Evolutionary conservation across 345 rosid genomes (phyloP).

Genomic region (Salix dunnii): DNA sequence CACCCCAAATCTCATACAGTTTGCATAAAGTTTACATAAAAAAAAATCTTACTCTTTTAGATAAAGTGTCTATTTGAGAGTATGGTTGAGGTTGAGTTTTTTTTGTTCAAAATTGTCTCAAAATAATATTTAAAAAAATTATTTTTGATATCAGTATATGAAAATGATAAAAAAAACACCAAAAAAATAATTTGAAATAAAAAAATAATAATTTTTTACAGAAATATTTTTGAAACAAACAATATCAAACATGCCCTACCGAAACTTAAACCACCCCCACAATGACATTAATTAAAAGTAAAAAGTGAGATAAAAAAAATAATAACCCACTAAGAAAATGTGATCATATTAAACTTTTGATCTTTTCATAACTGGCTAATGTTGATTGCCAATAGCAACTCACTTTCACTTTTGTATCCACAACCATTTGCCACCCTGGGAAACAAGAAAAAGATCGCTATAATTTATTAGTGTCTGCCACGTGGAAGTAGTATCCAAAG

Average conservation of each 20-base stretch:
- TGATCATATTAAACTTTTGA: not conserved
- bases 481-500: constrained; percentile 5
- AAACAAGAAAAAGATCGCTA: not conserved
- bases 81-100: no score
- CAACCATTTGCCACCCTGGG: constrained; percentile 1
- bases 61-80: no score
- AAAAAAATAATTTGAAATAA: no score
- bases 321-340: not conserved
- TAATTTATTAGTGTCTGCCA: not conserved
- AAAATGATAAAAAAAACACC: no score
- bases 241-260: no score
- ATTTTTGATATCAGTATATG: no score
- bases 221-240: no score
- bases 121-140: no score
- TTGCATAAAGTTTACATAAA: no score
- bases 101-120: no score
- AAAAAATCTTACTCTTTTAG: not conserved
- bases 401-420: not conserved
- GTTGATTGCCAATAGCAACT: not conserved
- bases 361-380: not conserved
- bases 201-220: no score
- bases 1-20: no score
- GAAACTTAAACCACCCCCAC: not conserved
- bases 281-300: not conserved
- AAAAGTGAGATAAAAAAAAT: not conserved